These are phyloP conservation scores for Funneliformis geosporum DNA, from an alignment of 192 early-diverging fungal species.

Conservation along the genomic window DNA sequence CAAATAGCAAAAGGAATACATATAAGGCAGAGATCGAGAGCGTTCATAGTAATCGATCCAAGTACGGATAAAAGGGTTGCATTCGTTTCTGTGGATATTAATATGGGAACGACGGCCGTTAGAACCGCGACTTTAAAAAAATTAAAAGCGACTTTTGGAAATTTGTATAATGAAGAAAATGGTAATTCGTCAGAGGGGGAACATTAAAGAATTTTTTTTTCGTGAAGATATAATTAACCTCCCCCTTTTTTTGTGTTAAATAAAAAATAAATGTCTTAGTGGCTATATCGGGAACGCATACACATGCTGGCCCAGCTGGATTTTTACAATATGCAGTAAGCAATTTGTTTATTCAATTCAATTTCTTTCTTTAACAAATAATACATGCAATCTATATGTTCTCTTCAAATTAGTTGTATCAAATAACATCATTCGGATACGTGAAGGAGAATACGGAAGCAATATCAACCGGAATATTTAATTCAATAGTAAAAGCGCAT, in stretches of 20 bases:
- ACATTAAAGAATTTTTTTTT: background rate
- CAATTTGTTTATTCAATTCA: background rate
- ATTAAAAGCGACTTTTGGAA: background rate
- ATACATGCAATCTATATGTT: background rate
- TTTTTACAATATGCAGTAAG: constrained; percentile 40
- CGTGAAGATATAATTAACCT: background rate
- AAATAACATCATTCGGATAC: constrained; percentile 31
- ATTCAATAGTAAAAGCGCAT: constrained; percentile 38
- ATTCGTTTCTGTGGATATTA: constrained; percentile 33
- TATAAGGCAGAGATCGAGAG: constrained; percentile 33
- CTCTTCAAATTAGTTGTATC: background rate
- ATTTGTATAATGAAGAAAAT: background rate
- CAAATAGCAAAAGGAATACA: constrained; percentile 36
- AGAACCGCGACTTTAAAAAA: background rate
- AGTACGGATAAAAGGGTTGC: constrained; percentile 19
- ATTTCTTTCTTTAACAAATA: no score
- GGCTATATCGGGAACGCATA: constrained; percentile 34
- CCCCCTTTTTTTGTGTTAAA: background rate
- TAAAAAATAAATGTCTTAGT: background rate
- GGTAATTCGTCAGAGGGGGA: no score
- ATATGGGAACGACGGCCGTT: constrained; percentile 30
- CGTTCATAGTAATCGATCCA: constrained; percentile 35
- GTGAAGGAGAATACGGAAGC: constrained; percentile 36
- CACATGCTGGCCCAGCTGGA: constrained; percentile 39
- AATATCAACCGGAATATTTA: constrained; percentile 33